Evolutionary conservation across 768 basidiomycete species (phyloP).

Genomic region (Lactarius pseudohatsudake): DNA sequence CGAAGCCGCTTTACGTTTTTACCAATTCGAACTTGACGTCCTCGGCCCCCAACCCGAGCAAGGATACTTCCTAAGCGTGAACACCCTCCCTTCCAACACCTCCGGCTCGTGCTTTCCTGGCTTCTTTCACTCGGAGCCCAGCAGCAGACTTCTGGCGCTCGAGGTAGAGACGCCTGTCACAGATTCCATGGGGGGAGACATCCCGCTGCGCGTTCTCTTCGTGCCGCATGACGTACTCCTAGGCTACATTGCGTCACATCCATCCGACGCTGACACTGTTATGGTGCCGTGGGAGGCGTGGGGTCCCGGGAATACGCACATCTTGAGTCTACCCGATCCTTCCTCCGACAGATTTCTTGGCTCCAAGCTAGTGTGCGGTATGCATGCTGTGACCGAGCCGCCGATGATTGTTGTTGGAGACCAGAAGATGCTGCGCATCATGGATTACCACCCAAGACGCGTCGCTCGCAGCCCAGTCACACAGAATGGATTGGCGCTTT

Average conservation of each 20-base stretch:
- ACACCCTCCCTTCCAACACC: conserved; percentile 1
- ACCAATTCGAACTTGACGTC: conserved; percentile 1
- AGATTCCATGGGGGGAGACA: background rate
- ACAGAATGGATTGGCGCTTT: background rate
- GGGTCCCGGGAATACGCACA: background rate
- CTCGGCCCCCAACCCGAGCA: background rate
- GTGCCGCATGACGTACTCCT: background rate
- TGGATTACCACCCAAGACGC: conserved; percentile 13
- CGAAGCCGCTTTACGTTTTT: background rate
- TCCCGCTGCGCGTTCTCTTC: conserved; percentile 1
- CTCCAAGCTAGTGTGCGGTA: conserved; percentile 2
- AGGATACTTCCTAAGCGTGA: background rate
- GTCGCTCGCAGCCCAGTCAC: background rate
- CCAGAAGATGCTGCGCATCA: conserved; percentile 1
- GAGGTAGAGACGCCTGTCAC: background rate
- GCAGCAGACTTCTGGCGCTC: background rate
- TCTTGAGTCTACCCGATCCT: background rate
- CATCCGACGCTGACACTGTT: background rate
- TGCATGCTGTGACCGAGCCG: conserved; percentile 1
- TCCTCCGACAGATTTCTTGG: background rate
- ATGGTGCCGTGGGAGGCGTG: conserved; percentile 10
- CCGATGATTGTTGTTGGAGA: background rate
- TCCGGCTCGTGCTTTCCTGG: background rate
- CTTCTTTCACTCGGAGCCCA: background rate
- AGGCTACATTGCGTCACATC: background rate